Evolutionary conservation across 1,284 basidiomycete species (phyloP).

Genomic region (Ceratobasidium sp.): DNA sequence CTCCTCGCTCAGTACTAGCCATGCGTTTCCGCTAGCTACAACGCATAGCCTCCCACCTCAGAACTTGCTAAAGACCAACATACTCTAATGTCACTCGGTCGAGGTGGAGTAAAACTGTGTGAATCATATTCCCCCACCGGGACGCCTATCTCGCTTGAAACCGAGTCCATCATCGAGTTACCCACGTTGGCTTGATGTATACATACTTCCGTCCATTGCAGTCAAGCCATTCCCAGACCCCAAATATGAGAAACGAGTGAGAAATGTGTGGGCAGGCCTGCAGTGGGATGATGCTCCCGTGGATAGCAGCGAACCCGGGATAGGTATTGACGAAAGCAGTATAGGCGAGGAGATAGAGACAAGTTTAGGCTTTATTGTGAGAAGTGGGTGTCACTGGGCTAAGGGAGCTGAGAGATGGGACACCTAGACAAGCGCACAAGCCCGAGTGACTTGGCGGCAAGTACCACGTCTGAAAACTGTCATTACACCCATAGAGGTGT

Average conservation of each 20-base stretch:
- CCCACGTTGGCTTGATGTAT: background rate
- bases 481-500: background rate
- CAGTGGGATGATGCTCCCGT: background rate
- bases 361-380: background rate
- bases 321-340: background rate
- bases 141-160: background rate
- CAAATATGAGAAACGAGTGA: background rate
- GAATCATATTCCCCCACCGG: background rate
- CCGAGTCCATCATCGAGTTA: background rate
- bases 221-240: background rate
- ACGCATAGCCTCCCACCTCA: background rate
- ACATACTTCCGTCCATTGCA: conserved; percentile 5
- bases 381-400: background rate
- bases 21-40: no score
- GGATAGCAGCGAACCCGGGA: background rate
- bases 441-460: background rate
- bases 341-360: background rate
- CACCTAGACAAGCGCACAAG: background rate
- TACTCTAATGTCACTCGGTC: conserved; percentile 14
- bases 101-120: background rate
- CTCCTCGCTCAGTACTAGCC: no score
- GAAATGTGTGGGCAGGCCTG: background rate
- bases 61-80: background rate
- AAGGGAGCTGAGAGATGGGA: background rate
- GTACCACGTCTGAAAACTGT: background rate